These are phyloP conservation scores for Aspergillus olivimuriae DNA, from an alignment of 495 filamentous ascomycete genomes.

Conservation along the genomic window DNA sequence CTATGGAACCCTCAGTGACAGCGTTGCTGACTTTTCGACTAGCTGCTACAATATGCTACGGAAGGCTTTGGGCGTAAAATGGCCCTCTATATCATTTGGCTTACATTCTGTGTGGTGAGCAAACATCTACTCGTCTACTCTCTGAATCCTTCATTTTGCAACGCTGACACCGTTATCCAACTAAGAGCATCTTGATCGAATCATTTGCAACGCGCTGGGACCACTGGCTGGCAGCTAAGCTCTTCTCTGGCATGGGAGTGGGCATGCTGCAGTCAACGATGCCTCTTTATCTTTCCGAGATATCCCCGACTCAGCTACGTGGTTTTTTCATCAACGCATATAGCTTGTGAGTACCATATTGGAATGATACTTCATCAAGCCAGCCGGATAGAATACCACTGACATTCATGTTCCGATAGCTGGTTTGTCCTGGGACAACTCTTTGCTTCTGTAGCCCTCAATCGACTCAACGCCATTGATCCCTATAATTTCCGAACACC, in stretches of 20 bases:
- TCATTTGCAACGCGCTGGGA: slow-evolving; percentile 30
- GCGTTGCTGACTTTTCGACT: not conserved
- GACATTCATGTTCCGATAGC: too few species aligned
- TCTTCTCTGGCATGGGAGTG: slow-evolving; percentile 36
- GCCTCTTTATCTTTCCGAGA: slow-evolving; percentile 36
- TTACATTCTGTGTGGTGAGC: slow-evolving; percentile 8
- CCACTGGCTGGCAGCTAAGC: slow-evolving; percentile 36
- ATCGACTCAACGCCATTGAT: slow-evolving; percentile 18
- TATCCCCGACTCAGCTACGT: slow-evolving; percentile 32
- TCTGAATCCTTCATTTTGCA: too few species aligned
- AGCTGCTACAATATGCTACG: slow-evolving; percentile 29
- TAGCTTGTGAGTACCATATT: slow-evolving; percentile 14
- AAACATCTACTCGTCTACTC: not conserved
- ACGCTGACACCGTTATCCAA: too few species aligned
- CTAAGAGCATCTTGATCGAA: slow-evolving; percentile 33
- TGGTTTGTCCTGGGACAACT: slow-evolving; percentile 39
- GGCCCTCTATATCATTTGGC: slow-evolving; percentile 10
- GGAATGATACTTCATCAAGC: not conserved
- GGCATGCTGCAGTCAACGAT: slow-evolving; percentile 37
- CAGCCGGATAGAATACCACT: too few species aligned
- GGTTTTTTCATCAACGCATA: slow-evolving; percentile 38
- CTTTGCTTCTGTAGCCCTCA: slow-evolving; percentile 33
- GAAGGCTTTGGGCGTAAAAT: slow-evolving; percentile 15
- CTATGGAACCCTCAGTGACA: not conserved
- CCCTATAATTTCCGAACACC: slow-evolving; percentile 30